Evolutionary conservation across 169 alveolate genomes (phyloP), one percentile per base, ranked within the genome.

Genomic region (Plasmodium berghei): DNA sequence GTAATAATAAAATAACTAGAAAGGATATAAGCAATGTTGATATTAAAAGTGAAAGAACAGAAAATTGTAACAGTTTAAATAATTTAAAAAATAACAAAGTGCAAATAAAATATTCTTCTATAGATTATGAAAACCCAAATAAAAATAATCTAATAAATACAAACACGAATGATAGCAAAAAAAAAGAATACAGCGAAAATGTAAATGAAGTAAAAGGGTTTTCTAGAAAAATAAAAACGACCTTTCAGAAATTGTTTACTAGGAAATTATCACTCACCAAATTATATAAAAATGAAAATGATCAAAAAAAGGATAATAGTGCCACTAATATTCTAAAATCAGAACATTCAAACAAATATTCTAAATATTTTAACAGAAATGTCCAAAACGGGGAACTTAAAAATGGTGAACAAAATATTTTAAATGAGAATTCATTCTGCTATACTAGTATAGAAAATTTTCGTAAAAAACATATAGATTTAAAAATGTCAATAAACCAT

Each of bases 201-300:
- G 49, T 0, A 9, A 45, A 56, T 61, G 85, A 16, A 48, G 49
- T 5, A 14, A 67, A 80, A 16, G 90, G 85, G 24, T 45, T 80
- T 14, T 80, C 90, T 20, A 80, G 58, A 52, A 80, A 66, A 67
- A 52, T 80, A 66, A 80, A 80, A 80, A 80, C 90, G 20, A 80
- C 90, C 18, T 26, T 80, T 54, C 66, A 46, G 14, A 80, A 67
- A n/a, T 56, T 80, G 9, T 80, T 80, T 80, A 80, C 90, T 45
- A 55, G 83, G 46, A 80, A 28, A 59, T 46, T 67, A 54, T 80
- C 90, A 20, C 46, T 70, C 26, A 18, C 52, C 10, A 20, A 18
- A 58, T 55, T 55, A 48, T 20, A 48, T 16, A 80, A 22, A 56
- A 80, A 67, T 26, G 56, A 80, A 12, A 56, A 22, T 16, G 55